Evolutionary conservation across 768 basidiomycete species (phyloP).

Genomic region (Sistotremastrum suecicum): DNA sequence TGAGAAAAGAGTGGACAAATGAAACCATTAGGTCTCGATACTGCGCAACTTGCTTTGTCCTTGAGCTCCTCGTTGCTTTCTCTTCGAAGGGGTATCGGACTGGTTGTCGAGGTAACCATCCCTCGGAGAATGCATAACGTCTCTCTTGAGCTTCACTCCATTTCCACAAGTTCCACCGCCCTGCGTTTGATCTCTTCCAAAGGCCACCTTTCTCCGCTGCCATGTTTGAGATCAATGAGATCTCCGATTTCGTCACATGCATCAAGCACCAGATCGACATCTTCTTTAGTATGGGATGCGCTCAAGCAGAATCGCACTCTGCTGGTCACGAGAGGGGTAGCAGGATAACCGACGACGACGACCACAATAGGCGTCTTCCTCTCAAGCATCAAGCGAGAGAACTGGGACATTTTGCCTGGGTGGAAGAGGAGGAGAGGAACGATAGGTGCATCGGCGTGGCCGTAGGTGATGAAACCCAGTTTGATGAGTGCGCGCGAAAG

Average conservation of each 20-base stretch:
- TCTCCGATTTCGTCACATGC: conserved; percentile 92
- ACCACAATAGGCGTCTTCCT: conserved; percentile 70
- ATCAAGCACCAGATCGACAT: conserved; percentile 71
- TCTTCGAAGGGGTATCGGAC: too few relatives aligned
- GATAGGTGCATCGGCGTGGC: conserved; percentile 82
- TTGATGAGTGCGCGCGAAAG: conserved; percentile 74
- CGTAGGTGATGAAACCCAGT: conserved; percentile 95
- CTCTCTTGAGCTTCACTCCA: conserved; percentile 5
- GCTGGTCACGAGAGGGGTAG: conserved; percentile 77
- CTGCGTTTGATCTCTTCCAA: conserved; percentile 57
- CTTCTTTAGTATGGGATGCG: conserved; percentile 93
- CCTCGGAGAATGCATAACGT: too few relatives aligned
- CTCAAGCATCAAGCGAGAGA: conserved; percentile 80
- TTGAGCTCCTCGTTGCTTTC: too few relatives aligned
- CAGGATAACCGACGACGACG: conserved; percentile 84
- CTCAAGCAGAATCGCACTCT: conserved; percentile 91
- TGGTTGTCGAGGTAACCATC: too few relatives aligned
- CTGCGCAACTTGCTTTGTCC: too few relatives aligned
- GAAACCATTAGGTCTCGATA: too few relatives aligned
- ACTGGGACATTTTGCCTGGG: conserved; percentile 86
- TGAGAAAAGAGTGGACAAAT: too few relatives aligned
- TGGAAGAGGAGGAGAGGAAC: conserved; percentile 87
- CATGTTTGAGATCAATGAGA: conserved; percentile 81
- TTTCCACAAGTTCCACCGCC: conserved; percentile 62
- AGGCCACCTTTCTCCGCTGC: conserved; percentile 55